Evolutionary conservation across 2,329 filamentous ascomycete species (phyloP).

Genomic region (Botryotinia convoluta): DNA sequence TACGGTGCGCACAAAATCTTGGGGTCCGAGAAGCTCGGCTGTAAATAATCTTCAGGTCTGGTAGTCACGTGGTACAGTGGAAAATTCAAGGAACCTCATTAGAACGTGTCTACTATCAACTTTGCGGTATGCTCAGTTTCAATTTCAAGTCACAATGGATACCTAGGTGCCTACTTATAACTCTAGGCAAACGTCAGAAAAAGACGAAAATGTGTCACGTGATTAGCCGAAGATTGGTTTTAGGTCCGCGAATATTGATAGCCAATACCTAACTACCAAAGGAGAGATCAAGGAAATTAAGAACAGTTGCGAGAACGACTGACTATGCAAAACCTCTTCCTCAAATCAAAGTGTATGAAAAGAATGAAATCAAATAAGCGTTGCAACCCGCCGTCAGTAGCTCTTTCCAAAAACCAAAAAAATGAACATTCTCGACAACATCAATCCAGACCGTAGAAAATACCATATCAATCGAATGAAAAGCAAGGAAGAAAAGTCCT

Average conservation of each 20-base stretch:
- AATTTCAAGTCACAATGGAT: background rate
- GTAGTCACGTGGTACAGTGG: fast-evolving
- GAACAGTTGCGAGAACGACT: background rate
- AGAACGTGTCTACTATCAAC: background rate
- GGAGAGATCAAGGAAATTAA: too few relatives aligned
- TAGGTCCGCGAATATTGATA: background rate
- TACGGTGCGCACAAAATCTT: background rate
- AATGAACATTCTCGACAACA: background rate
- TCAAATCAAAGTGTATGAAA: background rate
- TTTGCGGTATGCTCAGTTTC: background rate
- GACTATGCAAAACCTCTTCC: background rate
- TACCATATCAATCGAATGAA: background rate
- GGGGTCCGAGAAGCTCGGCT: background rate
- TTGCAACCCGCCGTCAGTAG: background rate
- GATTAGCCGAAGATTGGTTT: background rate
- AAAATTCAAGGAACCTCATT: background rate
- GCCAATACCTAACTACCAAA: background rate
- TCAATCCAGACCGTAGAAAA: background rate
- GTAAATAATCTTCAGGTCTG: background rate
- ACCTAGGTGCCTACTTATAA: background rate
- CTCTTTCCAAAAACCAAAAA: background rate
- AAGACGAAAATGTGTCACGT: fast-evolving
- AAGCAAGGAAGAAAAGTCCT: background rate
- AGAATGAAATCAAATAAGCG: background rate
- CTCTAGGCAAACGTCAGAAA: background rate